Conservation (phyloP, 2,329 filamentous ascomycete genomes). For the Gliomastix tumulicola region DNA sequence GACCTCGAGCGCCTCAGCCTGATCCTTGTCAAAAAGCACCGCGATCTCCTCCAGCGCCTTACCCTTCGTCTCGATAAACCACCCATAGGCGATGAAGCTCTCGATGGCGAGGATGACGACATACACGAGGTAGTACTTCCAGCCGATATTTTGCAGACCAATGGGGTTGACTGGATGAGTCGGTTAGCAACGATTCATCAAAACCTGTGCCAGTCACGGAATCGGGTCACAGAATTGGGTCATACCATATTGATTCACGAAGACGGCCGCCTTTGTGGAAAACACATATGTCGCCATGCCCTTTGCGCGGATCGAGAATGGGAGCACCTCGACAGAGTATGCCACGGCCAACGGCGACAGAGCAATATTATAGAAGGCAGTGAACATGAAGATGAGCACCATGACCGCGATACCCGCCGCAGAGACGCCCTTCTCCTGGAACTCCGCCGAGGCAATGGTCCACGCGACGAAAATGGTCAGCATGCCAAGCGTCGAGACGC, state of each 20-base stretch:
- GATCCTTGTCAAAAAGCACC: not conserved
- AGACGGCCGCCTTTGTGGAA: slow-evolving; percentile 16
- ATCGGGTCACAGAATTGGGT: no score
- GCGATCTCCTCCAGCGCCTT: slow-evolving; percentile 8
- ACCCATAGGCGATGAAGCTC: slow-evolving; percentile 32
- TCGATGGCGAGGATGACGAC: slow-evolving; percentile 38
- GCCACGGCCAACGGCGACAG: slow-evolving; percentile 43
- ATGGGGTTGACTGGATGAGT: no score
- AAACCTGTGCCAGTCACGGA: no score
- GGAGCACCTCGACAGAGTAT: slow-evolving; percentile 47
- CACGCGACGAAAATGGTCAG: slow-evolving; percentile 23
- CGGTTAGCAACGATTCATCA: no score
- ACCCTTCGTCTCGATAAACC: slow-evolving; percentile 45
- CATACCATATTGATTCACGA: slow-evolving; percentile 25
- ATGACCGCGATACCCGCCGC: slow-evolving; percentile 22
- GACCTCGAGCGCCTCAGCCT: not conserved
- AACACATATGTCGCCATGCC: slow-evolving; percentile 30
- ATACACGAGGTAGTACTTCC: slow-evolving; percentile 52
- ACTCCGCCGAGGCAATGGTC: slow-evolving; percentile 25
- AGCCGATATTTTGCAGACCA: slow-evolving; percentile 39
- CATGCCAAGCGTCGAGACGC: slow-evolving; percentile 18
- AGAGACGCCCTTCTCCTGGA: slow-evolving; percentile 16
- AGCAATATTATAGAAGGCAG: slow-evolving; percentile 44
- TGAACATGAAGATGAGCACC: slow-evolving; percentile 25
- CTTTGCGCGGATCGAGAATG: slow-evolving; percentile 42